phyloP scores from a whole-genome alignment of 768 basidiomycete species.

The Russula sp. region DNA sequence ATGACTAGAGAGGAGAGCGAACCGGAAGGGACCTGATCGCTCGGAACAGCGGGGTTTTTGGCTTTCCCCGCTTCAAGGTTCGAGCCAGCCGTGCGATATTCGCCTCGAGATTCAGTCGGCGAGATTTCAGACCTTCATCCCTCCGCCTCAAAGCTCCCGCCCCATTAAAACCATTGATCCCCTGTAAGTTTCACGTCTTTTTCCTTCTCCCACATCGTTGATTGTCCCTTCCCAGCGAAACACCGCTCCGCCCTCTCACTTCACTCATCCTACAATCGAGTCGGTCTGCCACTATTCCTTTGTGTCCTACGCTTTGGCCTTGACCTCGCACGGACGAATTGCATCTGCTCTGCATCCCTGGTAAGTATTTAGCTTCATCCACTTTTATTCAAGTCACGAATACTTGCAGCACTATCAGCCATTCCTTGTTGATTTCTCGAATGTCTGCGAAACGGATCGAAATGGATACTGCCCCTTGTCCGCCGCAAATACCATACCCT shows the following conservation, averaged over 20 bases:
- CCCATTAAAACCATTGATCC: constrained; percentile 12
- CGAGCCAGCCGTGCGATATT: constrained; percentile 1
- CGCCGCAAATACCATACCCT: constrained; percentile 2
- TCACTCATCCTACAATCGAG: neutral
- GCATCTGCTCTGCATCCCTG: neutral
- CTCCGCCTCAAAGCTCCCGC: constrained; percentile 16
- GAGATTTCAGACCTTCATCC: constrained; percentile 13
- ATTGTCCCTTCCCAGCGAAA: constrained; percentile 2
- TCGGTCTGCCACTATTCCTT: neutral
- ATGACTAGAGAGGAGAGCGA: neutral
- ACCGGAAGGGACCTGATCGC: constrained; percentile 18
- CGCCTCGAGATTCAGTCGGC: constrained; percentile 11
- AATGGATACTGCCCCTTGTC: neutral
- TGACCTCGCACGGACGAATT: neutral
- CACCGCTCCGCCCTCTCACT: neutral
- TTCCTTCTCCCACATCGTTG: constrained; percentile 2
- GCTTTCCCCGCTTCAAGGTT: neutral
- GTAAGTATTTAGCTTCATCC: neutral
- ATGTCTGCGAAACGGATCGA: neutral
- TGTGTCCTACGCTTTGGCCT: neutral
- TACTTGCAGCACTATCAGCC: neutral
- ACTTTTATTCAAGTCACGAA: neutral
- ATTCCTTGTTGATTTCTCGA: neutral
- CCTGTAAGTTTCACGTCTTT: neutral
- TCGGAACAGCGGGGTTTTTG: constrained; percentile 17